Base-by-base conservation (phyloP, 2,329 filamentous ascomycete genomes). In the Lizonia empirigonia region DNA sequence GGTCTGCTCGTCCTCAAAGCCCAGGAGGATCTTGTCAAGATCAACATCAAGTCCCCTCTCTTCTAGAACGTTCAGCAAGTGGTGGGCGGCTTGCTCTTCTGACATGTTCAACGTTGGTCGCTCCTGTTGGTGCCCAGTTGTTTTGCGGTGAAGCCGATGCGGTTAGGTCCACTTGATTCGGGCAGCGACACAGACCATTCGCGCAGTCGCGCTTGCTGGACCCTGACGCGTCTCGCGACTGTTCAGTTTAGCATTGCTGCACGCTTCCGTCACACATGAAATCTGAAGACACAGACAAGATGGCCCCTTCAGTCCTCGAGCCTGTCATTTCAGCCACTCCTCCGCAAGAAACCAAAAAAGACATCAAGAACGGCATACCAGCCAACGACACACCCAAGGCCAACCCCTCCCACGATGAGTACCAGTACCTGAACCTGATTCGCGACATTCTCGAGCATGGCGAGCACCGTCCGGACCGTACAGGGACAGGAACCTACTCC, bases 381-480 rank as follows among this genome's bases (percentile, higher is more conserved):
- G 35, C 52, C 6, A 40, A 50, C 20, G 44, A 26, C 8, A 51
- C 50, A 19, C 7, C 58, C 7, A 55, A 50, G 26, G 42, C 46
- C 54, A 47, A 60, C 51, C 56, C 60, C 49, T 30, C 62, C 4
- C 91, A 96, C 68, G 92, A 97, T 78, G 94, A 99, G 77, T 80
- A 91, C 69, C 94, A 97, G 76, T 99, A 99, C 72, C 86, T 99
- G 53, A 83, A 93, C 64, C 82, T 99, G 20, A 91, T 97, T 56
- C 87, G 86, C 60, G 84, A 90, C 60, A 97, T 97, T 67, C 81
- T 99, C 13, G 78, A 85, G 13, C 77, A 84, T 20, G 94, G 94
- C 66, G 94, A 99, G 74, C 87, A 91, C 70, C 87, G 94, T 15
- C 91, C 91, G 24, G 94, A 99, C 73, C 83, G 90, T 62, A 99